phyloP scores from a whole-genome alignment of 768 basidiomycete genomes.

The Suillus discolor region DNA sequence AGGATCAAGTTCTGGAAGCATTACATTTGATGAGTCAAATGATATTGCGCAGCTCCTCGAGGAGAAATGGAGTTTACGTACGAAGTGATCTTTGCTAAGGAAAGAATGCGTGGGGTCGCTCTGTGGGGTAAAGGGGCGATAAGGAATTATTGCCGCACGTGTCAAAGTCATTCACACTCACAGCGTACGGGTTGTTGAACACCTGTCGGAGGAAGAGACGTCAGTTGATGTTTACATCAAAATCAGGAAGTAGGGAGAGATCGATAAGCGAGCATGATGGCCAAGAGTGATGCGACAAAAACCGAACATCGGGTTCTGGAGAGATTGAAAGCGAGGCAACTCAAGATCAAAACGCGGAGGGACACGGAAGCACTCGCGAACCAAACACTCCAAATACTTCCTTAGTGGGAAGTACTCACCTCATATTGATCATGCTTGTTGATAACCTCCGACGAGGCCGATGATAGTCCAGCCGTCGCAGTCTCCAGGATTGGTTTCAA shows the following conservation, averaged over 20 bases:
- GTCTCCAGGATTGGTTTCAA: slow-evolving; percentile 76
- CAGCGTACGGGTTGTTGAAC: slow-evolving; percentile 81
- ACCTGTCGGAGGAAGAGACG: slow-evolving; percentile 36
- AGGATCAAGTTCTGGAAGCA: slow-evolving; percentile 65
- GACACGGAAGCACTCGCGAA: not conserved
- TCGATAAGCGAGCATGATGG: not conserved
- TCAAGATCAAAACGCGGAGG: not conserved
- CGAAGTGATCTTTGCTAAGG: slow-evolving; percentile 88
- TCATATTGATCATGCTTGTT: slow-evolving; percentile 82
- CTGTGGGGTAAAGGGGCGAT: slow-evolving; percentile 36
- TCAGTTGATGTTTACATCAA: not conserved
- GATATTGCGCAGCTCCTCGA: slow-evolving; percentile 11
- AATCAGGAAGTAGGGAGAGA: not conserved
- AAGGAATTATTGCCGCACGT: slow-evolving; percentile 9
- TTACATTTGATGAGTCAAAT: not conserved
- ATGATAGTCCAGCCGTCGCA: slow-evolving; percentile 62
- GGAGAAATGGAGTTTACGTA: slow-evolving; percentile 37
- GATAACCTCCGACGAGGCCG: slow-evolving; percentile 76
- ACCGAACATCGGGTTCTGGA: not conserved
- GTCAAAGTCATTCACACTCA: slow-evolving; percentile 37
- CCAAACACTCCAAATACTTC: not conserved
- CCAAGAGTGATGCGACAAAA: not conserved
- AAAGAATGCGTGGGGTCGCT: slow-evolving; percentile 90
- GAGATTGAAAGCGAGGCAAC: not conserved
- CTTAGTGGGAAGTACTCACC: slow-evolving; percentile 31